A percentile compares a stretch with the other conserved stretches of the same genome.
These are phyloP conservation scores for Ustilago bromivora DNA, from an alignment of 1,284 basidiomycete species.

Conservation along the genomic window DNA sequence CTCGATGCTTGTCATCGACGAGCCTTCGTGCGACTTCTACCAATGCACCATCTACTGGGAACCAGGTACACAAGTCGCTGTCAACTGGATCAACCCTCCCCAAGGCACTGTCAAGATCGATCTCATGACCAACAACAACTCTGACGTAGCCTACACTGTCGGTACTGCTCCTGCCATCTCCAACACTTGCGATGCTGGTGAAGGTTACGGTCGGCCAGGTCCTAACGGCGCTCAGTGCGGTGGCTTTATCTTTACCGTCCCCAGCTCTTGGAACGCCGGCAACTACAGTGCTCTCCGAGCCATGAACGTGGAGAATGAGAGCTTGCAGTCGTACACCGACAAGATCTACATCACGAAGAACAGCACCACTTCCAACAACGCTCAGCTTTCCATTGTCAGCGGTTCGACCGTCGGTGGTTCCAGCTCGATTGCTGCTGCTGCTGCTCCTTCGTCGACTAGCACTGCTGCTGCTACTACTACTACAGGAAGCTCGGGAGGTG, in stretches of 20 bases:
- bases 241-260: constrained; percentile 52
- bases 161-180: constrained; percentile 50
- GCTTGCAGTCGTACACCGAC: constrained; percentile 58
- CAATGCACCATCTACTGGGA: constrained; percentile 54
- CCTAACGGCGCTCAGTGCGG: constrained; percentile 53
- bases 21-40: constrained; percentile 55
- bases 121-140: constrained; percentile 56
- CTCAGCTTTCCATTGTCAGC: constrained; percentile 30
- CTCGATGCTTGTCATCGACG: constrained; percentile 52
- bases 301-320: constrained; percentile 36
- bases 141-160: constrained; percentile 49
- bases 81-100: constrained; percentile 61
- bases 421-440: constrained; percentile 22
- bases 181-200: constrained; percentile 52
- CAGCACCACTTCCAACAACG: constrained; percentile 30
- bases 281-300: constrained; percentile 55
- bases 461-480: constrained; percentile 15
- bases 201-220: constrained; percentile 40
- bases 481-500: constrained; percentile 7
- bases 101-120: constrained; percentile 50
- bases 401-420: constrained; percentile 15
- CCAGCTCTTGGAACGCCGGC: constrained; percentile 54
- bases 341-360: constrained; percentile 54
- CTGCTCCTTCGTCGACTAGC: constrained; percentile 15
- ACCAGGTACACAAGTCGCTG: constrained; percentile 43